Base-by-base conservation (phyloP, 306 rosid species). In the Echinosophora koreensis region DNA sequence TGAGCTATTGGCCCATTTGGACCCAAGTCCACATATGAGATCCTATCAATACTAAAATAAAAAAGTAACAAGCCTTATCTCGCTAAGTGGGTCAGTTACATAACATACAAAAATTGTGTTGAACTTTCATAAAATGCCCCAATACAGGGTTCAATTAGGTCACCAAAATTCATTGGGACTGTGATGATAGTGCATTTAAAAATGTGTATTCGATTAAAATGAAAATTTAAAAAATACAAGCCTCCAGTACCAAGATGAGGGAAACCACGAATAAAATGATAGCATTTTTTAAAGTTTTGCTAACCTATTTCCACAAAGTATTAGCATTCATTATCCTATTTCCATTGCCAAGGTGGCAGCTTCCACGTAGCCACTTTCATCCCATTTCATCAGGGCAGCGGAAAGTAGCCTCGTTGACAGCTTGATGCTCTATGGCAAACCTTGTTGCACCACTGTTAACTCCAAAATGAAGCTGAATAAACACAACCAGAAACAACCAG, bases 371-470 rank as follows among this genome's bases (percentile, higher is more conserved):
- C 52, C 80, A 42, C 65, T 69, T 75, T 35, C 77, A 39, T 61
- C 34, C 46, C 50, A 66, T 58, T 82, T 95, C 97, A 86, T 95
- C 99, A 44, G 97, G 99, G 86, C 97, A 92, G 58, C 99, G 96
- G 63, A 92, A 92, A 47, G 97, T 90, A 56, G 99, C 97, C 70
- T 95, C 99, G 51, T 95, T 95, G 78, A 89, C 88, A 63, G 97
- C 99, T 86, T 88, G 99, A n/a, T 82, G 92, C 90, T 95, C 99
- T 47, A 95, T 59, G 13, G 97, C 99, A 78, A 92, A 91, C 84
- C 89, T 86, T 59, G 97, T 83, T 70, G 99, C 99, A 72, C 97
- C 97, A 65, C 99, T 91, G 74, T 92, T 92, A 66, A 92, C 97
- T 77, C 99, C 99, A 85, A 95, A 92, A 83, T 95, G 99, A 80